Percentiles rank a stretch among this genome's conserved stretches.
Conservation (phyloP, 179 eudicot species). For the Spergularia azorica region DNA sequence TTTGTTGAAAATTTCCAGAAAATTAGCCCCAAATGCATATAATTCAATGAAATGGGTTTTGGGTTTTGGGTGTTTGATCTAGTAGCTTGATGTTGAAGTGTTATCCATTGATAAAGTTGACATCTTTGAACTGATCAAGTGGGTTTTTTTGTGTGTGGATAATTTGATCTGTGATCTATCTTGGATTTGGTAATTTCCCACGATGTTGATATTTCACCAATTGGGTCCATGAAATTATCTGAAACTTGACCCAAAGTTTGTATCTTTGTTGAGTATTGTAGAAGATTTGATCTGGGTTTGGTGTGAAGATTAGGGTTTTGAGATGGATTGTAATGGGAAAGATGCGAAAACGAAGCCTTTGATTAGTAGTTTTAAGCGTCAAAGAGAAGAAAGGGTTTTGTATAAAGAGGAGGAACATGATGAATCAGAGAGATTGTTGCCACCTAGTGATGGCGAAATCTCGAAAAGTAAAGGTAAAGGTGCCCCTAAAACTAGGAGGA, state of each 20-base stretch:
- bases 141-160: background rate
- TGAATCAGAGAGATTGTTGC: constrained; percentile 53
- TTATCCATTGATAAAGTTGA: background rate
- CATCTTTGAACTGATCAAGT: background rate
- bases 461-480: constrained; percentile 28
- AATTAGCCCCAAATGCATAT: background rate
- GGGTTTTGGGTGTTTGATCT: constrained; percentile 11
- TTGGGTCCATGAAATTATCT: constrained; percentile 16
- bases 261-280: constrained; percentile 4
- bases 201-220: constrained; percentile 14
- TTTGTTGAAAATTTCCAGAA: background rate
- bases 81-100: constrained; percentile 1
- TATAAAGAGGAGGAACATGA: constrained; percentile 34
- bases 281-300: constrained; percentile 20
- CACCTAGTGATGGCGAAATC: constrained; percentile 42
- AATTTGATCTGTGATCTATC: constrained; percentile 24
- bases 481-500: constrained; percentile 45
- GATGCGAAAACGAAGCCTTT: constrained; percentile 37
- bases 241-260: constrained; percentile 5
- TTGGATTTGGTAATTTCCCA: background rate
- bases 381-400: constrained; percentile 33
- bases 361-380: constrained; percentile 33
- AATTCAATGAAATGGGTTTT: constrained; percentile 18
- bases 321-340: constrained; percentile 32
- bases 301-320: constrained; percentile 12